phyloP scores from a whole-genome alignment of 2,329 filamentous ascomycete species.

The Ceratocystis lukuohia region DNA sequence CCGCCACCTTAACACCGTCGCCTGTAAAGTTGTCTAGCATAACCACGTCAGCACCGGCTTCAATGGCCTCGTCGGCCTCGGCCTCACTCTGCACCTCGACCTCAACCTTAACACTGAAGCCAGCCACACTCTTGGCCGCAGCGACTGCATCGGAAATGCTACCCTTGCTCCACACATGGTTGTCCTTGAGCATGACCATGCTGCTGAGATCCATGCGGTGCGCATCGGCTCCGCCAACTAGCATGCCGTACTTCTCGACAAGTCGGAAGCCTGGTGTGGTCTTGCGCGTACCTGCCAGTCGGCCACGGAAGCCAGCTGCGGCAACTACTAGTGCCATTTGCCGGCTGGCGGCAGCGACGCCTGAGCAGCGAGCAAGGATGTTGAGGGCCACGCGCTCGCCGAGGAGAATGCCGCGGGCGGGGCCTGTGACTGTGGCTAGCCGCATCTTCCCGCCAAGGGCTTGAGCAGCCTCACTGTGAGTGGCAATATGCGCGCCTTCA shows the following conservation, averaged over 20 bases:
- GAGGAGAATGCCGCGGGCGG: conserved; percentile 67
- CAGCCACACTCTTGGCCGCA: conserved; percentile 70
- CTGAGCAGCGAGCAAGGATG: conserved; percentile 77
- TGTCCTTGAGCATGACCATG: conserved; percentile 99
- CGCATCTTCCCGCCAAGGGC: conserved; percentile 34
- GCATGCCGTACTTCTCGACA: conserved; percentile 96
- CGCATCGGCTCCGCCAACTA: conserved; percentile 81
- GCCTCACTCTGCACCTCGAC: conserved; percentile 78
- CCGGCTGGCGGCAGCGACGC: conserved; percentile 61
- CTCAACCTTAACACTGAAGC: conserved; percentile 88
- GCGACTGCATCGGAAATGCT: conserved; percentile 76
- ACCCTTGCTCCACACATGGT: conserved; percentile 85
- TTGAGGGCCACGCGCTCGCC: conserved; percentile 90
- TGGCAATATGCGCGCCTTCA: conserved; percentile 59
- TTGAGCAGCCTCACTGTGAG: conserved; percentile 37
- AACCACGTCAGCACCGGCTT: conserved; percentile 81
- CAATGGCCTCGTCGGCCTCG: conserved; percentile 84
- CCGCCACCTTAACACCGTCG: conserved; percentile 61
- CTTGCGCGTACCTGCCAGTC: conserved; percentile 88
- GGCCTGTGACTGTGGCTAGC: conserved; percentile 73
- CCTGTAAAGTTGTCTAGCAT: conserved; percentile 95
- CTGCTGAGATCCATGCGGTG: conserved; percentile 82
- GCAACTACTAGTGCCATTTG: conserved; percentile 43
- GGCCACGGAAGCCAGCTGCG: conserved; percentile 61
- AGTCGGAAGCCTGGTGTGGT: conserved; percentile 91